Base-by-base conservation (phyloP, 805 yeast genomes). In the Barnettozyma siamensis region DNA sequence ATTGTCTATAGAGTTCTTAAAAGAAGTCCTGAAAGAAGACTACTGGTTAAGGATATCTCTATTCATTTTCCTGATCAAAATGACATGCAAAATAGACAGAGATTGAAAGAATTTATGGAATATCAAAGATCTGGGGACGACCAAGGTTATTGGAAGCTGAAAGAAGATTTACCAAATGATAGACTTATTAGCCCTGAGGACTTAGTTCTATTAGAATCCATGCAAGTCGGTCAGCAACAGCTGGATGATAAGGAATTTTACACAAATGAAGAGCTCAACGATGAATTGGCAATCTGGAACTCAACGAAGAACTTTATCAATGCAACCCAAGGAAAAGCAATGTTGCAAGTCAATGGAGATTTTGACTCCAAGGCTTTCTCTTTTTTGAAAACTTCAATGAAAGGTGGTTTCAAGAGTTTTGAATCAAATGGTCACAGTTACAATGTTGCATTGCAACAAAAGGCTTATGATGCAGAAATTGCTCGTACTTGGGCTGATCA, bases 31-130 rank as follows among this genome's bases (percentile, higher is more conserved):
- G 75, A 78, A 29, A 79, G 83, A 31, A 70, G 98, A 29, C 70
- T 93, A 32, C 72, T 86, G 7, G 95, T 93, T 10, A 81, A 81
- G 49, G 98, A 93, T 49, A 86, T 93, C 18, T 80, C 95, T 0
- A 75, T 76, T 38, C 97, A 91, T 66, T 93, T 93, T 58, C 98
- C 99, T 0, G 98, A 88, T 51, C 97, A 89, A 62, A 89, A 85
- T 56, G 98, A 93, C 57, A 89, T 91, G 87, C 99, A 93, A 60
- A 91, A 88, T 58, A 75, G 99, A 53, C 98, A 91, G 64, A 73
- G 96, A 47, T 72, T 93, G 42, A 93, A 93, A 62, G 99, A 93
- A 64, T 93, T 93, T 54, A 93, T 93, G 99, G 97, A 89, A 55
- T 93, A 86, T 55, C 97, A 91, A 64, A 72, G 97, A 53, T 79